Base-by-base conservation (phyloP, 352 stramenopile genomes). In the Thalassiosira exigua region DNA sequence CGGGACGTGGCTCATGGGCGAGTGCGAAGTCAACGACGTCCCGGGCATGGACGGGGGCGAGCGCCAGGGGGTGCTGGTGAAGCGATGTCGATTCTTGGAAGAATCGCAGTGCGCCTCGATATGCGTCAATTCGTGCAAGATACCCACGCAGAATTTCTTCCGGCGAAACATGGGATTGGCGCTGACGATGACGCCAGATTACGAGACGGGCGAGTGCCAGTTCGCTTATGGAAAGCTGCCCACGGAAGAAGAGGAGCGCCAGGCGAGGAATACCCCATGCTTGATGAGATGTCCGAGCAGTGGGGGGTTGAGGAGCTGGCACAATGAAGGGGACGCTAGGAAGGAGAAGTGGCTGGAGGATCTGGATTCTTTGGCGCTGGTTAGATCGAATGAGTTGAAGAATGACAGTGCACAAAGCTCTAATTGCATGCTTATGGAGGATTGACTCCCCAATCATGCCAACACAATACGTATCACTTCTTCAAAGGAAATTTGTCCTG, bases 91-190 rank as follows among this genome's bases (percentile, higher is more conserved):
- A 36, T 96, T 95, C 66, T 69, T 96, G 14, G 93, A 96, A 71
- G 86, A 94, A 68, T 85, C 82, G 21, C 79, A 84, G 17, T 96
- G 93, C 81, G 93, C 92, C 0, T 91, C 76, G 5, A 83, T 96
- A 11, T 96, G 93, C 82, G 89, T 96, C 41, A 96, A 96, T 75
- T 85, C 77, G 0, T 96, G 93, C 68, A 96, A 96, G 78, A 89
- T 95, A 67, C 89, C 90, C 0, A 94, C 90, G 26, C 85, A 95
- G 78, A 86, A 91, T 11, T 96, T 96, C 69, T 95, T 96, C 69
- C 66, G 79, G 11, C 70, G 95, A 67, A 90, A 96, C 77, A 95
- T 96, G 92, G 92, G 92, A 7, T 56, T 96, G 29, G 79, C 89
- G 2, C 62, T 96, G 36, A 93, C 89, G 44, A 96, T 96, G 84